These are phyloP conservation scores for Ceratobasidium sp. DNA, from an alignment of 1,284 basidiomycete species.

Conservation along the genomic window DNA sequence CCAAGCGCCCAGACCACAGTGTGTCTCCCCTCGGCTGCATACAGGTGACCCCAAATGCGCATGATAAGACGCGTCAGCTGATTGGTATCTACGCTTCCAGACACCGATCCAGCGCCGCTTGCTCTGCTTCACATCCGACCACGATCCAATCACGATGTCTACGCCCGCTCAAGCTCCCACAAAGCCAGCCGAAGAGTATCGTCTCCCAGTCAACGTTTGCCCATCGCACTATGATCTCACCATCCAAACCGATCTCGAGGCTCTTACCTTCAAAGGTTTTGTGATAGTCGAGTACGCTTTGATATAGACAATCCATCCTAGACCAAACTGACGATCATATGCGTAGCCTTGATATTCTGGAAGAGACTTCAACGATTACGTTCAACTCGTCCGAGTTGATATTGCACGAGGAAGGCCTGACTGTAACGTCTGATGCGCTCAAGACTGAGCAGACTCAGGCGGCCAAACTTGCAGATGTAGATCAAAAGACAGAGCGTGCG, in stretches of 20 bases:
- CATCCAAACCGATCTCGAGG: slow-evolving; percentile 72
- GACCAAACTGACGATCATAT: background rate
- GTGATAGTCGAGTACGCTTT: slow-evolving; percentile 70
- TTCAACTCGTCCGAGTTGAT: slow-evolving; percentile 76
- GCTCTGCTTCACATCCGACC: slow-evolving; percentile 34
- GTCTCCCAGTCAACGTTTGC: slow-evolving; percentile 77
- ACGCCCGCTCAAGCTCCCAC: slow-evolving; percentile 8
- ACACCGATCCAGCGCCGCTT: slow-evolving; percentile 11
- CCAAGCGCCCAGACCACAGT: background rate
- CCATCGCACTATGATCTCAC: slow-evolving; percentile 79
- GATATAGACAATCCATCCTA: background rate
- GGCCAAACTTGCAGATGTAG: slow-evolving; percentile 56
- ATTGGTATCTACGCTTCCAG: slow-evolving; percentile 4
- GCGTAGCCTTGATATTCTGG: slow-evolving; percentile 71
- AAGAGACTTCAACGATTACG: slow-evolving; percentile 69
- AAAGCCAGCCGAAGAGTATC: slow-evolving; percentile 56
- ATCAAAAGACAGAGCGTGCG: slow-evolving; percentile 69
- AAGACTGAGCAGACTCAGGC: slow-evolving; percentile 61
- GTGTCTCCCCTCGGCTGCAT: background rate
- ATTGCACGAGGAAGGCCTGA: slow-evolving; percentile 67
- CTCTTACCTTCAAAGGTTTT: slow-evolving; percentile 76
- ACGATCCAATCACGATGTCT: slow-evolving; percentile 27
- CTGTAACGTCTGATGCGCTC: slow-evolving; percentile 66
- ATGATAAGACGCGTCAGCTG: slow-evolving; percentile 19
- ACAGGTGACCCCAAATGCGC: slow-evolving; percentile 1